Base-by-base conservation (phyloP, 257 asterid genomes). In the Solanum verrucosum region DNA sequence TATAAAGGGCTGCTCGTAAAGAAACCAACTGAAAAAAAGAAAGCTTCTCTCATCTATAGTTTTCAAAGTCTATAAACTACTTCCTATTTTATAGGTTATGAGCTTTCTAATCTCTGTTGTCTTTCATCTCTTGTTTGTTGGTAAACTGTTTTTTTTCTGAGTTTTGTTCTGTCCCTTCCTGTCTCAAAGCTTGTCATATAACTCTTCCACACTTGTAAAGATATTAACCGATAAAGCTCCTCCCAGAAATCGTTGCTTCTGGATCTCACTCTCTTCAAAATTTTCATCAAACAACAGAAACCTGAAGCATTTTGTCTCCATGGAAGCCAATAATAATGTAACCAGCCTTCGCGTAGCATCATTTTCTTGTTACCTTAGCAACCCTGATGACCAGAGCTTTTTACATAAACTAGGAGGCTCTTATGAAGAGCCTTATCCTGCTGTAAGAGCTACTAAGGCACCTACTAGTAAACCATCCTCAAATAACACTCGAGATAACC, bases 341-440 rank as follows among this genome's bases (percentile, higher is more conserved):
- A 89, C 87, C 86, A 93, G 89, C 63, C 92, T 91, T 85, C 96
- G 98, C 0, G 97, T 96, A n/a, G 98, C 94, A 31, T 96, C 99
- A 25, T 96, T 96, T 89, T 88, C 99, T 7, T 93, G 91, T 74
- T 96, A 96, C 92, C 93, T 96, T 0, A 95, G 95, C 90, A 81
- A 92, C 6, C 90, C 93, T 15, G 93, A 92, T 85, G 95, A 79
- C 9, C 85, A 95, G 37, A 95, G 74, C 87, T 75, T 92, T 68
- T 87, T 89, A 68, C 94, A 88, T 71, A 90, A 91, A 72, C 88
- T 92, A 67, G 83, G 52, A 60, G 83, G 83, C 12, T 88, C 90
- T 29, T 46, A 91, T 59, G 95, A 93, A 75, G 93, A 95, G 23
- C 88, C 87, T 73, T 71, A 74, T 63, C 85, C 94, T 21, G 73